Base-by-base conservation (phyloP, 2,329 filamentous ascomycete species). In the Pseudogymnoascus pannorum region DNA sequence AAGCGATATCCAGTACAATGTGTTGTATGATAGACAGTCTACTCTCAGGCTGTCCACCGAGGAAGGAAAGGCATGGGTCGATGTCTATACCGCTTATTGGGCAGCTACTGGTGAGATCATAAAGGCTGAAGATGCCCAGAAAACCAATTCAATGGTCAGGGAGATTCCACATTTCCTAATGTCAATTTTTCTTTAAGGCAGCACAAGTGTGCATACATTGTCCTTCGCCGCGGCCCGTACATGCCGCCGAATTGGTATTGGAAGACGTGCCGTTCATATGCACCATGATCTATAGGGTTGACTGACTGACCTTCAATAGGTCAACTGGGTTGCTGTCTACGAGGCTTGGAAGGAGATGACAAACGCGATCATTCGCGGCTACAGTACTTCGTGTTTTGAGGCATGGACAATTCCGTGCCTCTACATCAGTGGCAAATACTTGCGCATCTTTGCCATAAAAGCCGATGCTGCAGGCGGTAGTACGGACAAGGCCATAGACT, bases 331-430 rank as follows among this genome's bases (percentile, higher is more conserved):
- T n/a, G 87, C 83, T 61, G 89, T 92, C 0, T 99, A 96, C 71
- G 88, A 92, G 64, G 78, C 86, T 9, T 97, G 94, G 92, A 95
- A 91, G 71, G 90, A 96, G 40, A 72, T 97, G 64, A 85, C 89
- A 51, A 89, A 88, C 65, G 79, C 81, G 57, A 78, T 97, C 38
- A 87, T 92, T 62, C 85, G 91, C 66, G 92, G 91, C 31, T 97
- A 97, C 72, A 87, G 86, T 35, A 87, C 83, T 66, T 79, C 81
- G 61, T 82, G 84, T 2, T 91, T 97, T 68, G 87, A 91, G 66
- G 87, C 91, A 31, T 99, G 94, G 93, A 94, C 92, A 0, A 86
- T 99, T 59, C 92, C 94, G 3, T 92, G 90, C 71, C 80, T 99
- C 38, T 97, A 97, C 71, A 82, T 89, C 59, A 87, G 88, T 22